phyloP scores from a whole-genome alignment of 1,284 basidiomycete species.

The Trametes polyzona region DNA sequence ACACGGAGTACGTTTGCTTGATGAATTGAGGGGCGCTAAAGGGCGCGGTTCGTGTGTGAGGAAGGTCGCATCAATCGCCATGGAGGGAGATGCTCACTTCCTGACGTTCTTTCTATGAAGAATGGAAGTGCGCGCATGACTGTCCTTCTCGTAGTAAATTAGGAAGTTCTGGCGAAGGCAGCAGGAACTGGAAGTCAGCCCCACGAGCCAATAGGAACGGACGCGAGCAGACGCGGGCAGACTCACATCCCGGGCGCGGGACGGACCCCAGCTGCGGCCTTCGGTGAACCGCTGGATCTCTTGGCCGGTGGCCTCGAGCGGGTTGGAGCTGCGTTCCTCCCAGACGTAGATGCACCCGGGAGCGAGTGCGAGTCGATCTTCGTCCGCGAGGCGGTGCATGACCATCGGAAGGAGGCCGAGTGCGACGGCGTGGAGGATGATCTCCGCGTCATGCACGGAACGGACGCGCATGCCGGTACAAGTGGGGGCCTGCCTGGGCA shows the following conservation, averaged over 20 bases:
- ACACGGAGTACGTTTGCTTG: conserved; percentile 50
- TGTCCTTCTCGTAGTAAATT: conserved; percentile 44
- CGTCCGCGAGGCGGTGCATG: conserved; percentile 46
- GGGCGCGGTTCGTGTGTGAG: neutral
- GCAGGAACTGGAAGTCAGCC: conserved; percentile 6
- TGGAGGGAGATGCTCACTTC: conserved; percentile 20
- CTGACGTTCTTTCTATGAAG: conserved; percentile 31
- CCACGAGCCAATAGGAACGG: conserved; percentile 1
- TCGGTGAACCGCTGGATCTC: conserved; percentile 51
- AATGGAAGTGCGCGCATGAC: conserved; percentile 35
- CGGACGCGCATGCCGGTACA: conserved; percentile 44
- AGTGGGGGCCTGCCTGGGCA: conserved; percentile 41
- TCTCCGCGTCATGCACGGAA: conserved; percentile 45
- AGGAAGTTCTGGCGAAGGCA: conserved; percentile 45
- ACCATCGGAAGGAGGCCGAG: conserved; percentile 43
- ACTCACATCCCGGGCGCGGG: conserved; percentile 43
- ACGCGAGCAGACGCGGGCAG: conserved; percentile 7
- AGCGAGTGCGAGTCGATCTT: conserved; percentile 44
- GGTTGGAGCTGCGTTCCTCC: conserved; percentile 46
- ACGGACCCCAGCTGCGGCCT: conserved; percentile 38
- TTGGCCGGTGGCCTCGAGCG: conserved; percentile 43
- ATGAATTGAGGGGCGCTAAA: conserved; percentile 39
- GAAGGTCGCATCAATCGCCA: neutral
- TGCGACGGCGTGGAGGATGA: conserved; percentile 47
- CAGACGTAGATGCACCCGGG: conserved; percentile 51